Percentiles rank a stretch among this genome's conserved stretches.
Conservation (phyloP, 768 basidiomycete genomes). For the Trametes maxima region DNA sequence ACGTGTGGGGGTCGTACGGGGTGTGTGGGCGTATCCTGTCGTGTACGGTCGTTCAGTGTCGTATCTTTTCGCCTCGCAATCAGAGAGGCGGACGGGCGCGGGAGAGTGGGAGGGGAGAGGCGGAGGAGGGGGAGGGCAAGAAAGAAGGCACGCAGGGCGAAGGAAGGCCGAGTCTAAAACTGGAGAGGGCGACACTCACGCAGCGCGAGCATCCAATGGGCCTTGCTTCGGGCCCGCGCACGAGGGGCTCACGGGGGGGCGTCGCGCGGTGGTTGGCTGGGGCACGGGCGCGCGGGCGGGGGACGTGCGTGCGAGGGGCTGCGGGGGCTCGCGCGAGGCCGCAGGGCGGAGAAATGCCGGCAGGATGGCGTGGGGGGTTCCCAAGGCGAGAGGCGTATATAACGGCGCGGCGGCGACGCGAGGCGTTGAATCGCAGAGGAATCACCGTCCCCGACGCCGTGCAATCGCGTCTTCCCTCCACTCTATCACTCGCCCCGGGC, state of each 20-base stretch:
- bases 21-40: no score
- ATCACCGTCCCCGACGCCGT: conserved; percentile 17
- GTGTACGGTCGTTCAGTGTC: neutral
- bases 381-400: conserved; percentile 11
- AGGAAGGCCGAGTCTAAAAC: conserved; percentile 16
- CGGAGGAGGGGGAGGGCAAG: neutral
- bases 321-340: neutral
- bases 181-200: conserved; percentile 2
- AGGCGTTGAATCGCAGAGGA: conserved; percentile 24
- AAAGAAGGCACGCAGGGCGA: neutral
- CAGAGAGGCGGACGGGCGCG: neutral
- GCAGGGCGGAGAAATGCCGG: conserved; percentile 18
- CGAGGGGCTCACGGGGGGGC: neutral
- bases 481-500: neutral
- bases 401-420: conserved; percentile 1
- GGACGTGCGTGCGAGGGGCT: neutral
- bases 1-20: neutral
- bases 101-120: neutral
- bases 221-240: neutral
- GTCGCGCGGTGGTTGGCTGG: neutral
- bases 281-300: neutral
- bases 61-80: no score
- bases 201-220: neutral
- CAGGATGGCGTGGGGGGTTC: neutral
- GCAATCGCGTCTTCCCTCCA: neutral